Conservation (phyloP, 305 asterid genomes). For the Fraxinus sp. region DNA sequence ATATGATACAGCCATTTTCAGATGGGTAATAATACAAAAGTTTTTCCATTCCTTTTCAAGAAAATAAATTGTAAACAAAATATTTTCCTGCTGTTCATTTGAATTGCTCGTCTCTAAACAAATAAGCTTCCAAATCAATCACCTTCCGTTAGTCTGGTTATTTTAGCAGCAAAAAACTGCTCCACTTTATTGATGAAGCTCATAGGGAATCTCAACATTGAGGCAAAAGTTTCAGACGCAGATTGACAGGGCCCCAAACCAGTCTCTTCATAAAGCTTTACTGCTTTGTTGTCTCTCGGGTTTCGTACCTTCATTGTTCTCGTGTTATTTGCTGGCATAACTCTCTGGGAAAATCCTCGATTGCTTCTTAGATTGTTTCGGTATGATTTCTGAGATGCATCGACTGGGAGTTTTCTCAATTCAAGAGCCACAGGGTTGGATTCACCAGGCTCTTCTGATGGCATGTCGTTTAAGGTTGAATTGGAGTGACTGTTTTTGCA, state of each 20-base stretch:
- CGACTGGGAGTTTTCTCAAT: slow-evolving; percentile 47
- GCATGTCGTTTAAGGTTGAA: slow-evolving; percentile 26
- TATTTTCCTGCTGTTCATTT: background rate
- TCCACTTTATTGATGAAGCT: slow-evolving; percentile 73
- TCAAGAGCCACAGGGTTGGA: slow-evolving; percentile 44
- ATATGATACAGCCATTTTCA: background rate
- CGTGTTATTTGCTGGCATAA: slow-evolving; percentile 28
- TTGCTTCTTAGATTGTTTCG: slow-evolving; percentile 38
- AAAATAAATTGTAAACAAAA: background rate
- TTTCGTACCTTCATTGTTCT: slow-evolving; percentile 50
- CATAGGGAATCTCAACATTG: slow-evolving; percentile 77
- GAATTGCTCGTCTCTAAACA: background rate
- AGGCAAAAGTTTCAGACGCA: slow-evolving; percentile 41
- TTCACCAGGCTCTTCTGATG: slow-evolving; percentile 47
- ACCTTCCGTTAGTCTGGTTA: slow-evolving; percentile 15
- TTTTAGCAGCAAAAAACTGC: slow-evolving; percentile 64
- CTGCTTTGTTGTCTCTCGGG: slow-evolving; percentile 55
- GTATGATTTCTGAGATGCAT: slow-evolving; percentile 43
- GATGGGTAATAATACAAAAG: background rate
- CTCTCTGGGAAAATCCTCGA: slow-evolving; percentile 54
- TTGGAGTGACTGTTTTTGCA: slow-evolving; percentile 49
- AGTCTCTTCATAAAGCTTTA: slow-evolving; percentile 59
- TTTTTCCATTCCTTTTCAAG: background rate
- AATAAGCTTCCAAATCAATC: slow-evolving; percentile 25
- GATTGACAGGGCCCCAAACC: slow-evolving; percentile 38